Evolutionary conservation across 2,329 filamentous ascomycete genomes (phyloP).

Genomic region (Fusarium sp.): DNA sequence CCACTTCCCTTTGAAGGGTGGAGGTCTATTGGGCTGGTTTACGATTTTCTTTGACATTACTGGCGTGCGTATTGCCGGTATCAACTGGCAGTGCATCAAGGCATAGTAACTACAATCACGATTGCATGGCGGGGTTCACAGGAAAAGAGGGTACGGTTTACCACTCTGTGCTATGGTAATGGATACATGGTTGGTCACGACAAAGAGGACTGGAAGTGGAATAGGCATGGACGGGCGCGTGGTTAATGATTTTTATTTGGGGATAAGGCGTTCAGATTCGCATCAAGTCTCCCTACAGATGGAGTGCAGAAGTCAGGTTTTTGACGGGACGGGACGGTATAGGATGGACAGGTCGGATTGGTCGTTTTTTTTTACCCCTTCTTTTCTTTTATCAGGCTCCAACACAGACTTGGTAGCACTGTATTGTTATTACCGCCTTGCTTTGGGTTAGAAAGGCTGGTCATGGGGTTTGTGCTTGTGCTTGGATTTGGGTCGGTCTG

Average conservation of each 20-base stretch:
- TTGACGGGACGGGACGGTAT: conserved; percentile 14
- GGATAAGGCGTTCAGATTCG: conserved; percentile 38
- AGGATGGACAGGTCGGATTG: conserved; percentile 23
- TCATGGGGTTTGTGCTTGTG: conserved; percentile 8
- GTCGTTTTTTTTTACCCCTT: neutral
- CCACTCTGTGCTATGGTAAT: conserved; percentile 30
- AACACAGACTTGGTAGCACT: conserved; percentile 42
- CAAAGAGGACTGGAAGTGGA: conserved; percentile 25
- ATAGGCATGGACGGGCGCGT: conserved; percentile 32
- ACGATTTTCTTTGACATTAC: conserved; percentile 42
- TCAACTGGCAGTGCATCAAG: conserved; percentile 27
- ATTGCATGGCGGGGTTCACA: conserved; percentile 39
- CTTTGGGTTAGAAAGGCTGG: conserved; percentile 33
- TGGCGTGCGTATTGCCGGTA: conserved; percentile 22
- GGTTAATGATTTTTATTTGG: conserved; percentile 40
- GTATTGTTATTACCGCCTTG: conserved; percentile 40
- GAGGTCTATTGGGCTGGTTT: conserved; percentile 36
- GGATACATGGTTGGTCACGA: conserved; percentile 30
- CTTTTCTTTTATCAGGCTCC: conserved; percentile 32
- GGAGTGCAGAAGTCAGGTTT: conserved; percentile 23
- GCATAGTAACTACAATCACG: conserved; percentile 39
- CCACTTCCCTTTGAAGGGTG: conserved; percentile 12
- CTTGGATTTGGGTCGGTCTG: neutral
- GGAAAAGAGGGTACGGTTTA: conserved; percentile 31
- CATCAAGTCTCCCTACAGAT: conserved; percentile 35